Evolutionary conservation across 2,329 filamentous ascomycete species (phyloP), one percentile per base, ranked within the genome.

Genomic region (Verticillium zaregamsianum): DNA sequence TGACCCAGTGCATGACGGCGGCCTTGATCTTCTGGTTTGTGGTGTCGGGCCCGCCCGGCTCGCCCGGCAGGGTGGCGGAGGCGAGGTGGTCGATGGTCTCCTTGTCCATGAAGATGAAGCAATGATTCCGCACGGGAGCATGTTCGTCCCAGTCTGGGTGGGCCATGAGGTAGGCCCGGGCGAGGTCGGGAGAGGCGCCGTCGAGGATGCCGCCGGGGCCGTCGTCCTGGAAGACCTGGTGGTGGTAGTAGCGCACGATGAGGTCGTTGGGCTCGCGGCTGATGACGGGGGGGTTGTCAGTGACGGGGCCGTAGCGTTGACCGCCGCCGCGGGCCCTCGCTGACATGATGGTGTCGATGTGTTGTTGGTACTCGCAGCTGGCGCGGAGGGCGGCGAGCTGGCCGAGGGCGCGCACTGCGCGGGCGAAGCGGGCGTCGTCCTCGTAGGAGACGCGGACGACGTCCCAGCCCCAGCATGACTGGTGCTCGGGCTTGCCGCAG

Each of bases 361-460:
- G 33, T 2, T 35, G 1, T 14, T 35, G 5, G 33, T 35, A 35
- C 2, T 35, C 33, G 11, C 11, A 35, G 11, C 5, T 7, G 9
- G 11, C 33, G 33, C 33, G 33, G 9, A 35, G 33, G 33, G 9
- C 33, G 33, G 33, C 33, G 11, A 62, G 35, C 25, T 57, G 52
- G 31, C 55, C 57, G 33, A 62, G 52, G 54, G 61, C 57, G 11
- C 56, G 25, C 28, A 59, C 57, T 20, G 61, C 61, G 31, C 39
- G 52, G 28, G 35, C 31, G 28, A 62, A 62, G 49, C 56, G 33
- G n/a, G 56, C 57, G 20, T 62, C 61, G n/a, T 62, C 57, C 2
- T 62, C 61, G 31, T 62, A 62, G 40, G 57, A 62, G 37, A 57
- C 55, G 5, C 61, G 61, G 57, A 62, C 14, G 49, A 62, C 52